These are phyloP conservation scores for Chaetomiaceae sp. DNA, from an alignment of 2,329 filamentous ascomycete genomes.

Conservation along the genomic window DNA sequence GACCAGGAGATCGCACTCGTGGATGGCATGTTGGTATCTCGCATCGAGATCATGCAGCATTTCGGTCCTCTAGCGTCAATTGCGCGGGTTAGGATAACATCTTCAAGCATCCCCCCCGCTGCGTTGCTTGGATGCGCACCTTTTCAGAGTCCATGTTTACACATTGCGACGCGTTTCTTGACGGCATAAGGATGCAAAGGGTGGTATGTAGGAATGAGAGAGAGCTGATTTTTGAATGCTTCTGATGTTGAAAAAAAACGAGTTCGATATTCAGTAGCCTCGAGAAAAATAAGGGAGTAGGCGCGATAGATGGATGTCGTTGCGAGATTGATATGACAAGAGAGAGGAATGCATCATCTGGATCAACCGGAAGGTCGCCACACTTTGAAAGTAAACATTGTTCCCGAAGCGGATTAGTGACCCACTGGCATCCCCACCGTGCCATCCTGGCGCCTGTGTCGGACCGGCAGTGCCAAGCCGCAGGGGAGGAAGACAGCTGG, in stretches of 20 bases:
- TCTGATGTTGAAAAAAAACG: no score
- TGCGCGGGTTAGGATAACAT: neutral
- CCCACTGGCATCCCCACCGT: constrained; percentile 1
- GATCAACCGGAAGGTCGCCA: neutral
- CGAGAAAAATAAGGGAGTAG: neutral
- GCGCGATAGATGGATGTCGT: constrained; percentile 1
- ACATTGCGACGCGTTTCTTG: constrained; percentile 27
- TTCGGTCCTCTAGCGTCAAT: constrained; percentile 38
- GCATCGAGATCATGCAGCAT: constrained; percentile 59
- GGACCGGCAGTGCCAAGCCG: constrained; percentile 18
- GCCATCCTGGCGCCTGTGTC: constrained; percentile 2
- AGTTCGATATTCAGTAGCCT: no score
- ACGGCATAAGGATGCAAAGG: constrained; percentile 22
- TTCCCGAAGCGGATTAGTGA: constrained; percentile 28
- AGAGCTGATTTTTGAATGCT: neutral
- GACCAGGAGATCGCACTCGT: constrained; percentile 62
- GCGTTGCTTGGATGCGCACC: constrained; percentile 29
- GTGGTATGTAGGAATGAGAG: neutral
- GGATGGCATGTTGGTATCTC: constrained; percentile 61
- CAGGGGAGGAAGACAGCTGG: constrained; percentile 6
- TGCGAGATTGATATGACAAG: constrained; percentile 1
- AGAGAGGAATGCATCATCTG: constrained; percentile 4
- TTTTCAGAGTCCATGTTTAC: constrained; percentile 37
- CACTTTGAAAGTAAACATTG: constrained; percentile 30
- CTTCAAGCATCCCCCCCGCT: no score